Conservation (phyloP, 805 yeast species). For the Wickerhamomyces ciferrii region DNA sequence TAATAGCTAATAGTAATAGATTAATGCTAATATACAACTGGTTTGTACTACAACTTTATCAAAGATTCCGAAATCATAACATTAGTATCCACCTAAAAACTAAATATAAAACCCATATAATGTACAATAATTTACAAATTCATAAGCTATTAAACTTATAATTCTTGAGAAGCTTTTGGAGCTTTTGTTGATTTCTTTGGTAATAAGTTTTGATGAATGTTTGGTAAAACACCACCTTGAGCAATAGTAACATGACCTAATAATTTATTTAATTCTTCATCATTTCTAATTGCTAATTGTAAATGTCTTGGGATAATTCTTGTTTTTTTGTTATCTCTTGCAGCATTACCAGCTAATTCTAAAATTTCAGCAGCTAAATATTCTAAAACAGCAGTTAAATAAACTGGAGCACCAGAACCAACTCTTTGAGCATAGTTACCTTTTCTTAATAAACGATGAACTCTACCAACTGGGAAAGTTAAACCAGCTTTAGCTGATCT, state of each 20-base stretch:
- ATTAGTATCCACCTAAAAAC: slow-evolving; percentile 19
- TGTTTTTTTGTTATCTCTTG: slow-evolving; percentile 98
- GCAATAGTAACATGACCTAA: slow-evolving; percentile 93
- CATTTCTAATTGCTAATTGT: slow-evolving; percentile 98
- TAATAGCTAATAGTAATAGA: too few relatives aligned
- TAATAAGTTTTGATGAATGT: slow-evolving; percentile 91
- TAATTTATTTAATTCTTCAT: slow-evolving; percentile 95
- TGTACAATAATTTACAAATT: slow-evolving; percentile 13
- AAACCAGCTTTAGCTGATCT: slow-evolving; percentile 99
- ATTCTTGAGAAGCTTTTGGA: slow-evolving; percentile 62
- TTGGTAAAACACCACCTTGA: slow-evolving; percentile 99
- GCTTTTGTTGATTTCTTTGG: slow-evolving; percentile 65
- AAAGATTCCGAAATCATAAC: neutral
- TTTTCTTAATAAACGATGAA: slow-evolving; percentile 92
- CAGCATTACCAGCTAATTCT: slow-evolving; percentile 99
- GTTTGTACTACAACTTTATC: neutral
- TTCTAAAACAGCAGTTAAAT: slow-evolving; percentile 94
- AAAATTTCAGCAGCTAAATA: slow-evolving; percentile 96
- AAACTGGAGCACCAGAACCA: slow-evolving; percentile 99
- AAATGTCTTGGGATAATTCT: slow-evolving; percentile 99
- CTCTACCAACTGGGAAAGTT: slow-evolving; percentile 99
- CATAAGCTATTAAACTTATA: slow-evolving; percentile 24
- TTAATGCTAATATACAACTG: too few relatives aligned
- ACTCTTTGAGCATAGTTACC: slow-evolving; percentile 98
- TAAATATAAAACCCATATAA: slow-evolving; percentile 16